These are phyloP conservation scores for Metschnikowia kunwiensis DNA, from an alignment of 805 yeast species.

Conservation along the genomic window DNA sequence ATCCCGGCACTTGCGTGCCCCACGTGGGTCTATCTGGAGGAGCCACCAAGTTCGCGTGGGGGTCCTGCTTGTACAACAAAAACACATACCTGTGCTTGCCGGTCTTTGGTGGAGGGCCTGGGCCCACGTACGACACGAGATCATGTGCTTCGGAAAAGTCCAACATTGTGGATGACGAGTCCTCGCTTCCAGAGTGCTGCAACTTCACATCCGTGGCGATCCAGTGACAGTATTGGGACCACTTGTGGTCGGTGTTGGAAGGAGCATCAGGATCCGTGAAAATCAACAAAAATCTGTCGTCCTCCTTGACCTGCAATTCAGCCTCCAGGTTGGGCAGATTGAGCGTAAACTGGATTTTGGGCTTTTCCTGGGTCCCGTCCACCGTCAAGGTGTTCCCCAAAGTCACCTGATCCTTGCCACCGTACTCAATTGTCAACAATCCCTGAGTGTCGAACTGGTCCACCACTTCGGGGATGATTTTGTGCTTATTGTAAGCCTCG, in stretches of 20 bases:
- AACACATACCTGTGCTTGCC: conserved; percentile 87
- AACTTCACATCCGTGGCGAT: conserved; percentile 54
- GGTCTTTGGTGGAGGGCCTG: conserved; percentile 86
- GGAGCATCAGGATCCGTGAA: conserved; percentile 97
- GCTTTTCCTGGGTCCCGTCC: conserved; percentile 63
- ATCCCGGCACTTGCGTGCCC: conserved; percentile 83
- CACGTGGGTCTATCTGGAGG: conserved; percentile 64
- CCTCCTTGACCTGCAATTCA: conserved; percentile 38
- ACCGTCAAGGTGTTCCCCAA: conserved; percentile 72
- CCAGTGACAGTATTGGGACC: conserved; percentile 87
- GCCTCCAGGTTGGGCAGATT: conserved; percentile 44
- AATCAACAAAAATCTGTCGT: conserved; percentile 66
- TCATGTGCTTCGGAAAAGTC: conserved; percentile 38
- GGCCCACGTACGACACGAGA: conserved; percentile 65
- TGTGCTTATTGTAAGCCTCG: conserved; percentile 48
- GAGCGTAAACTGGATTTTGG: conserved; percentile 64
- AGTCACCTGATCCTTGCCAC: conserved; percentile 58
- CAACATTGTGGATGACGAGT: conserved; percentile 28
- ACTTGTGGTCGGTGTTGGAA: conserved; percentile 70
- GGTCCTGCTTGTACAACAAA: conserved; percentile 66
- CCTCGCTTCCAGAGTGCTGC: conserved; percentile 19
- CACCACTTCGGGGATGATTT: conserved; percentile 51
- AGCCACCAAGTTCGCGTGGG: conserved; percentile 39
- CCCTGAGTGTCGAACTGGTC: conserved; percentile 50
- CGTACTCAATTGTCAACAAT: conserved; percentile 60